Evolutionary conservation across 75 land plant genomes (phyloP).

Genomic region (Chamaecyparis obtusa): DNA sequence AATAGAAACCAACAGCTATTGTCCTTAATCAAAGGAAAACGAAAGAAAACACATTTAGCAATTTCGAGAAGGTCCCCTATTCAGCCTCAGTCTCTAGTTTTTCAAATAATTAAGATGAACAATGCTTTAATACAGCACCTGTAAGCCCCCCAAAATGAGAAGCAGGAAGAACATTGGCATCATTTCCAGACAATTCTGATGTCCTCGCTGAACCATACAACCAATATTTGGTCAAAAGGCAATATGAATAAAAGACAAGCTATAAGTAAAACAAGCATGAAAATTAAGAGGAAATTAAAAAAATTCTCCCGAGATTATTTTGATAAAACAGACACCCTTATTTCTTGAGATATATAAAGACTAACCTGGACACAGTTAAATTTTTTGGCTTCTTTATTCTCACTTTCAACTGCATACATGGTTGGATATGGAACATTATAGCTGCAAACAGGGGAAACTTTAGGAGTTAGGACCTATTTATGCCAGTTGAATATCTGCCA

Average conservation of each 20-base stretch:
- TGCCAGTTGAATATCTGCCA: not conserved
- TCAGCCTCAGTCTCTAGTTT: too few relatives aligned
- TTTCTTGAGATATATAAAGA: not conserved
- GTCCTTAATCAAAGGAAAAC: not conserved
- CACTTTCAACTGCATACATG: slow-evolving; percentile 72
- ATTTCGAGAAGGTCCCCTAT: too few relatives aligned
- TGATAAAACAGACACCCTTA: too few relatives aligned
- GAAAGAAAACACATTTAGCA: too few relatives aligned
- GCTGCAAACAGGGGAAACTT: slow-evolving; percentile 15
- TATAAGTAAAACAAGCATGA: not conserved
- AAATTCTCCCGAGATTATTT: not conserved
- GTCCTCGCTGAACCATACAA: slow-evolving; percentile 60
- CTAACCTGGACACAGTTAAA: slow-evolving; percentile 93
- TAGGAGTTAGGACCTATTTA: too few relatives aligned
- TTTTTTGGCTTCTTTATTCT: slow-evolving; percentile 80
- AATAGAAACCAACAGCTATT: not conserved
- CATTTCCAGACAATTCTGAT: slow-evolving; percentile 74
- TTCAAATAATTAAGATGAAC: too few relatives aligned
- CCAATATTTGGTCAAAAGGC: not conserved
- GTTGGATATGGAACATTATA: slow-evolving; percentile 76
- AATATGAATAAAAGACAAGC: not conserved
- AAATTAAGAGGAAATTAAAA: not conserved
- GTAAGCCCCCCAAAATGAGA: slow-evolving; percentile 69
- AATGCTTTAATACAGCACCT: slow-evolving; percentile 4
- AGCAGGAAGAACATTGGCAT: slow-evolving; percentile 59